phyloP scores from a whole-genome alignment of 371 early-diverging fungal species.

The Gilbertella persicaria region DNA sequence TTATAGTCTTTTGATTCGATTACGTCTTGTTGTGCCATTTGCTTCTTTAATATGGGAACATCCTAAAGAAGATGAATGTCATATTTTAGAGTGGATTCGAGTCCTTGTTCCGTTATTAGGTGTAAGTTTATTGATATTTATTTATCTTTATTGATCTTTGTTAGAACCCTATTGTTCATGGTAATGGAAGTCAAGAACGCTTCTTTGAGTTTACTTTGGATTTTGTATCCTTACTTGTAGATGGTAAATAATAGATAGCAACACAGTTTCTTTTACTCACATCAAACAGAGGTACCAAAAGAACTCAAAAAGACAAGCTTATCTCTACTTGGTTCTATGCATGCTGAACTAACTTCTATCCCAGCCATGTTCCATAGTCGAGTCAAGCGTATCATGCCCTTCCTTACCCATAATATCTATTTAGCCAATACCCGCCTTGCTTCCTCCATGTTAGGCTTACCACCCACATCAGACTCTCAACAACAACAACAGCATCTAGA shows the following conservation, averaged over 20 bases:
- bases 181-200: slow-evolving; percentile 62
- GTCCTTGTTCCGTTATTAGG: slow-evolving; percentile 38
- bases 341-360: slow-evolving; percentile 42
- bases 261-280: background rate
- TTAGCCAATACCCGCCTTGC: slow-evolving; percentile 43
- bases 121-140: slow-evolving; percentile 25
- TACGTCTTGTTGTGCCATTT: slow-evolving; percentile 57
- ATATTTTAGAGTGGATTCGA: slow-evolving; percentile 47
- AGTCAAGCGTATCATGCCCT: slow-evolving; percentile 61
- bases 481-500: slow-evolving; percentile 48
- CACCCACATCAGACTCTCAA: slow-evolving; percentile 28
- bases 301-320: slow-evolving; percentile 40
- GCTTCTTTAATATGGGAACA: slow-evolving; percentile 61
- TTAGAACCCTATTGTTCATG: slow-evolving; percentile 59
- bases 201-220: slow-evolving; percentile 65
- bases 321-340: slow-evolving; percentile 36
- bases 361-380: slow-evolving; percentile 59
- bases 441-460: slow-evolving; percentile 29
- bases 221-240: slow-evolving; percentile 60
- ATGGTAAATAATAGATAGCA: slow-evolving; percentile 29
- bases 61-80: slow-evolving; percentile 50
- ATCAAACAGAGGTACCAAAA: slow-evolving; percentile 32
- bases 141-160: background rate
- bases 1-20: slow-evolving; percentile 44
- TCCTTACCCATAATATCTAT: slow-evolving; percentile 61